Conservation (phyloP, 169 alveolate species). For the Prorocentrum cordatum region DNA sequence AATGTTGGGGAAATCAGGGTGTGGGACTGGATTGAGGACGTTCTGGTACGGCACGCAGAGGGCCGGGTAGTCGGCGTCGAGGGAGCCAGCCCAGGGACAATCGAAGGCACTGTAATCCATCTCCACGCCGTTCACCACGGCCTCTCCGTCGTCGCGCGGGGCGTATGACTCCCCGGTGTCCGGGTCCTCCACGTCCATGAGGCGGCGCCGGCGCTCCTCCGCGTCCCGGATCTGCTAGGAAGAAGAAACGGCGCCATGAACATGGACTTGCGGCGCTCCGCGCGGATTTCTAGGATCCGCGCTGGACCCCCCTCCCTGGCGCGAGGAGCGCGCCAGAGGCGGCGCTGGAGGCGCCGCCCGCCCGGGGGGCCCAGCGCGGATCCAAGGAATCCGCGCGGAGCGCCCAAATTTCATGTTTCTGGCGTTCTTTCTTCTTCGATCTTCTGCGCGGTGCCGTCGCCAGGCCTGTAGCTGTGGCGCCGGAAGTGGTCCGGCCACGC, state of each 20-base stretch:
- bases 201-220: background rate
- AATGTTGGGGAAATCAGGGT: background rate
- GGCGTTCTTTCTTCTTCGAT: background rate
- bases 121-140: too few species aligned
- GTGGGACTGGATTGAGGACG: background rate
- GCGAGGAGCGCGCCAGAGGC: background rate
- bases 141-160: background rate
- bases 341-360: background rate
- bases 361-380: too few species aligned
- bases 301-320: background rate
- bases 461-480: background rate
- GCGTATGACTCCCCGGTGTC: background rate
- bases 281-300: background rate
- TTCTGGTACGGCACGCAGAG: conserved; percentile 1
- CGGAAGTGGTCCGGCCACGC: background rate
- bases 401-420: background rate
- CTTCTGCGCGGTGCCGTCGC: background rate
- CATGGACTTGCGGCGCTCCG: background rate
- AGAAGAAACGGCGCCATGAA: background rate
- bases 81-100: background rate
- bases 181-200: background rate
- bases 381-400: too few species aligned
- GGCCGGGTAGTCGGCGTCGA: background rate
- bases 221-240: background rate
- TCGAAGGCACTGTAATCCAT: background rate